phyloP scores from a whole-genome alignment of 257 asterid species.

The Lithospermum erythrorhizon region DNA sequence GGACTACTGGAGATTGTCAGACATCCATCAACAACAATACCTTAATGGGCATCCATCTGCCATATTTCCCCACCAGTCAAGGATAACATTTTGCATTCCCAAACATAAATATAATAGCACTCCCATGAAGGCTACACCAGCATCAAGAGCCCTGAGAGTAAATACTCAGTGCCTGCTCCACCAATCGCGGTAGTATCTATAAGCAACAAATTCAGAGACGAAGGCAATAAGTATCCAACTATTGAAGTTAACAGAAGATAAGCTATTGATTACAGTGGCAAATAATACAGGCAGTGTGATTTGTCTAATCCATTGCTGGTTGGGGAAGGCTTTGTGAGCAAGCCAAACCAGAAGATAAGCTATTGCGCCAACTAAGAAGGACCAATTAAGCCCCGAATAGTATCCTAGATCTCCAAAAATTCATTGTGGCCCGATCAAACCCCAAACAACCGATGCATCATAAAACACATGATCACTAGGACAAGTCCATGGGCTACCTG shows the following conservation, averaged over 20 bases:
- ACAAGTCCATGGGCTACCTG: too few species aligned
- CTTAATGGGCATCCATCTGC: slow-evolving; percentile 74
- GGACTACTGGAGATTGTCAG: slow-evolving; percentile 10
- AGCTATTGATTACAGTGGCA: slow-evolving; percentile 61
- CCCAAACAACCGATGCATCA: too few species aligned
- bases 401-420: too few species aligned
- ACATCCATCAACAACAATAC: slow-evolving; percentile 66
- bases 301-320: too few species aligned
- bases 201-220: slow-evolving; percentile 58
- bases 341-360: too few species aligned
- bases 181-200: slow-evolving; percentile 53
- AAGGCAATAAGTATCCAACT: slow-evolving; percentile 79
- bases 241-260: slow-evolving; percentile 73
- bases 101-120: slow-evolving; percentile 60
- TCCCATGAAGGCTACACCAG: slow-evolving; percentile 96
- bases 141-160: slow-evolving; percentile 83
- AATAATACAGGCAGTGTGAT: neutral
- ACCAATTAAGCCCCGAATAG: too few species aligned
- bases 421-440: too few species aligned
- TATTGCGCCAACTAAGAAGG: too few species aligned
- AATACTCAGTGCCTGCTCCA: slow-evolving; percentile 84
- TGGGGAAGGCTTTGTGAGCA: too few species aligned
- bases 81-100: slow-evolving; percentile 49
- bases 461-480: too few species aligned
- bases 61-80: slow-evolving; percentile 82